These are phyloP conservation scores for Deinandra increscens DNA, from an alignment of 129 eudicot genomes.

Conservation along the genomic window DNA sequence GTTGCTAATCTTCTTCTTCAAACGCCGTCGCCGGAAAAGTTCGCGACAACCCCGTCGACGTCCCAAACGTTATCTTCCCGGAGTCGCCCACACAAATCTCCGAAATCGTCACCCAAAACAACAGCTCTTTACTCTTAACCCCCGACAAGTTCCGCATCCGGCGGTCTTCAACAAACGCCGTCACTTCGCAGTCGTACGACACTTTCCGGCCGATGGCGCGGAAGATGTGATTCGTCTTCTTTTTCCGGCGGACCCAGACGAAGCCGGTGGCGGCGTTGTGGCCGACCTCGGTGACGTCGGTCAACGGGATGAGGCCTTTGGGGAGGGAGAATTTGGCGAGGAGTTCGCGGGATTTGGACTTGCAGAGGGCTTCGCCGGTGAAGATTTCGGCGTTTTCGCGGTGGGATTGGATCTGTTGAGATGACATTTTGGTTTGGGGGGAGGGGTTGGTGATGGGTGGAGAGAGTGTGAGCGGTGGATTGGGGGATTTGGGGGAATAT, in stretches of 20 bases:
- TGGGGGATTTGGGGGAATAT: constrained; percentile 22
- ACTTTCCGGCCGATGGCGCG: constrained; percentile 45
- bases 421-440: constrained; percentile 50
- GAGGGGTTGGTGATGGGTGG: constrained; percentile 22
- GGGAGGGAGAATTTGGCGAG: constrained; percentile 56
- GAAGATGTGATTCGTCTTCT: constrained; percentile 53
- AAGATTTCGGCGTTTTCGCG: constrained; percentile 61
- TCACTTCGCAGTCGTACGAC: constrained; percentile 67
- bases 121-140: constrained; percentile 80
- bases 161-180: constrained; percentile 69
- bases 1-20: constrained; percentile 24
- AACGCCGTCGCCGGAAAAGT: constrained; percentile 76
- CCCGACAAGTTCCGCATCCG: constrained; percentile 76
- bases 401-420: constrained; percentile 48
- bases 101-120: constrained; percentile 68
- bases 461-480: background rate
- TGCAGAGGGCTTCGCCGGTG: constrained; percentile 63
- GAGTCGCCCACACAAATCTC: constrained; percentile 51
- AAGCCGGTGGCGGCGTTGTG: constrained; percentile 65
- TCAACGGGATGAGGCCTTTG: constrained; percentile 66
- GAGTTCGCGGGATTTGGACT: constrained; percentile 52
- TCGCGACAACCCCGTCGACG: constrained; percentile 62
- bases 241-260: constrained; percentile 84
- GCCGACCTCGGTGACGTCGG: constrained; percentile 71
- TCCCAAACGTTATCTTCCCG: constrained; percentile 68